Evolutionary conservation across 345 rosid species (phyloP).

Genomic region (Populus ilicifolia): DNA sequence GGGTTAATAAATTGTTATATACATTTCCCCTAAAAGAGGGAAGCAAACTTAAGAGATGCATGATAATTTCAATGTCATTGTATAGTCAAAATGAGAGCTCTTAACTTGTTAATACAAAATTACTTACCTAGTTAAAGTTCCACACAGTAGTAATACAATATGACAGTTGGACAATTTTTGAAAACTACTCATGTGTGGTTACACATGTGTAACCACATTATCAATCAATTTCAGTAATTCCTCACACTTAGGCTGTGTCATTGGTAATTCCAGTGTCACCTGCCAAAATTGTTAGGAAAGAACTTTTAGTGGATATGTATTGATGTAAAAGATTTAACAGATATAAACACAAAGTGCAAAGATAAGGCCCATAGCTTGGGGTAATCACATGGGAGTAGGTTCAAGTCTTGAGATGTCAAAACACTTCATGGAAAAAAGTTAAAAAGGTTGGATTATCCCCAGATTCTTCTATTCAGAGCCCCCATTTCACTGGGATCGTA

Average conservation of each 20-base stretch:
- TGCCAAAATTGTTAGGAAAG: slow-evolving; percentile 17
- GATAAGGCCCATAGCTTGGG: no score
- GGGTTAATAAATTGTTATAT: not conserved
- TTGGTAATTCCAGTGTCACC: slow-evolving; percentile 66
- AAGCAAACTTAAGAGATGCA: not conserved
- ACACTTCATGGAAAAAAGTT: no score
- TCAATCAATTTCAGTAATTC: slow-evolving; percentile 46
- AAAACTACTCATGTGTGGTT: slow-evolving; percentile 20
- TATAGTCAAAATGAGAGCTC: not conserved
- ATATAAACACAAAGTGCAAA: no score
- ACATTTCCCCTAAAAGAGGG: not conserved
- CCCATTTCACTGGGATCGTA: no score
- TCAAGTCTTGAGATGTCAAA: no score
- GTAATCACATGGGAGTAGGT: no score
- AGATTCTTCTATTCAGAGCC: no score
- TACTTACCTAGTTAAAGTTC: slow-evolving; percentile 13
- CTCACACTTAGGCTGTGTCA: slow-evolving; percentile 40
- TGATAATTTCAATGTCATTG: not conserved
- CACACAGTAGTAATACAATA: not conserved
- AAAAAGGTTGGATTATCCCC: no score
- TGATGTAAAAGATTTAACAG: no score
- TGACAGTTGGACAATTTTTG: not conserved
- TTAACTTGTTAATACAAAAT: not conserved
- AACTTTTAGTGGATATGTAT: not conserved
- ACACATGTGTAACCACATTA: slow-evolving; percentile 32